Base-by-base conservation (phyloP, 139 green algal genomes). In the Micractinium conductrix region DNA sequence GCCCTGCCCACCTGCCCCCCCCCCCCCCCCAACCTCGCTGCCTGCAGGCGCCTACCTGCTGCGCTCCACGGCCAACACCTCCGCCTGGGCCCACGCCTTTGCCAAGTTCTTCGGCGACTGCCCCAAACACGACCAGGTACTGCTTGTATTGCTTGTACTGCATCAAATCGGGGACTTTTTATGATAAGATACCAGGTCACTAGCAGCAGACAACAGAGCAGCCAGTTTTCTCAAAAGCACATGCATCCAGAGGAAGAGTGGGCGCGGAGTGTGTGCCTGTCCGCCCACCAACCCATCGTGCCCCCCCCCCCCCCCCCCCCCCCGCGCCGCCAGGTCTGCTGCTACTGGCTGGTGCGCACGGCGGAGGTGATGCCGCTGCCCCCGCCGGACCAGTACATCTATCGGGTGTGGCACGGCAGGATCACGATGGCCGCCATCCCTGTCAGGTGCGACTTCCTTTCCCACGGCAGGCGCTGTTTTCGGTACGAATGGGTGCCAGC, bases 31-130 rank as follows among this genome's bases (percentile, higher is more conserved):
- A 28, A 38, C 17, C 43, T 26, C 17, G 26, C 4, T 58, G 12
- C 48, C 12, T 75, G 30, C 78, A 83, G 78, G 78, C 40, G 78
- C 71, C 55, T 83, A 83, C 78, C 42, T 83, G 21, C 30, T 83
- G 58, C 60, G 78, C 17, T 44, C 74, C 40, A 48, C 17, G 40
- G 42, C 43, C 17, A 40, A n/a, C 28, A 62, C 28, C 60, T 21
- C 16, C 24, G 60, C 26, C 26, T 83, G 78, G 78, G 42, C 42
- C 12, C 78, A 83, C 42, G 78, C 78, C 30, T 83, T 44, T 44
- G 35, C 33, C 26, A 35, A 60, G 16, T 63, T 75, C 55, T 73
- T 74, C 42, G 33, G 8, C 33, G 10, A 63, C 4, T 83, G 62
- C 78, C 28, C 37, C 30, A 70, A 30, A 8, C 42, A 63, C 78